Evolutionary conservation across 345 rosid species (phyloP), one percentile per base, ranked within the genome.

Genomic region (Psidium friedrichsthalianum): DNA sequence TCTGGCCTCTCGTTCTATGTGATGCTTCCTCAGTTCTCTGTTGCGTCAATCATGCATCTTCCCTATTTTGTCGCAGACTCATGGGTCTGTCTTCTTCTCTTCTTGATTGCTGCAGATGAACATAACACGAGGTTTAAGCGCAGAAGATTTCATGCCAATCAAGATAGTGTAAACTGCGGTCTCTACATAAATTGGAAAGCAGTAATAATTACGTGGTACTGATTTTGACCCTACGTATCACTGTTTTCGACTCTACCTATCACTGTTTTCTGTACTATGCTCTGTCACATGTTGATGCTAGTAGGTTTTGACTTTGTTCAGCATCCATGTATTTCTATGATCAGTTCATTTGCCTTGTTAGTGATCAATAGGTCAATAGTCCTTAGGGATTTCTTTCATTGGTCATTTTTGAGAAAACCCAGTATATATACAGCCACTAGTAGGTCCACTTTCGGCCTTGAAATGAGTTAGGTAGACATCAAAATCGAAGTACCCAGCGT

Each of bases 141-240:
- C 84, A 87, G 92, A 88, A 89, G 94, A 88, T 85, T 61, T 86
- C 83, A 88, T 49, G 76, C 42, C 83, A 42, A 25, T 82, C 90
- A 87, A 82, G 27, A 89, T 15, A n/a, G 89, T 40, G 87, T 90
- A 80, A 90, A 88, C 74, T 86, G 90, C 87, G 91, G 91, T 82
- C 87, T 82, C 36, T 90, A 86, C 82, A 89, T 93, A 58, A 93
- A 93, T 89, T 95, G 93, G 96, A 93, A 81, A 85, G 91, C 89
- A 85, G 88, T 36, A 24, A 87, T 82, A 86, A 86, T 86, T 42
- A 92, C 36, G 51, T 6, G 87, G 95, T 93, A 94, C 80, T 69
- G 80, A 82, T 53, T 53, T 49, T 64, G 24, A 13, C 24, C 22
- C 51, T 42, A 21, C 56, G 15, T 51, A 52, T 57, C 20, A 29